A percentile compares a stretch with the other conserved stretches of the same genome.
These are phyloP conservation scores for Fonsecaea multimorphosa DNA, from an alignment of 2,329 filamentous ascomycete species.

Conservation along the genomic window DNA sequence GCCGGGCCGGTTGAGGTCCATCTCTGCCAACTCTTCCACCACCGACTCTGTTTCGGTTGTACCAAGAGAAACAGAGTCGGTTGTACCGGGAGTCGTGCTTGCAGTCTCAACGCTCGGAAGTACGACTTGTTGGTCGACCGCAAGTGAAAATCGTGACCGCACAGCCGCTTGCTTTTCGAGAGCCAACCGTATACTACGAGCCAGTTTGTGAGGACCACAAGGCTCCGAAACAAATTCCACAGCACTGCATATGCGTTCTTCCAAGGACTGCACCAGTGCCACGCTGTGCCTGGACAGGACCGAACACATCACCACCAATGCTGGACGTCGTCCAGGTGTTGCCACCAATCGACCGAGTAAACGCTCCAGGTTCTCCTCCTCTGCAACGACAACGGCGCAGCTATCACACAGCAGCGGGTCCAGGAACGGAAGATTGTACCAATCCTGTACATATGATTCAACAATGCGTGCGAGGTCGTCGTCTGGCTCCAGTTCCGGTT, in stretches of 20 bases:
- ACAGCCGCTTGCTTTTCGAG: conserved; percentile 25
- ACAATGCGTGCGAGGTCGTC: conserved; percentile 14
- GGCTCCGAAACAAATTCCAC: conserved; percentile 32
- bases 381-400: conserved; percentile 25
- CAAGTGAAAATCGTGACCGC: neutral
- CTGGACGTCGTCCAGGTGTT: conserved; percentile 21
- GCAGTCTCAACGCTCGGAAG: neutral
- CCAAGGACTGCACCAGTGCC: conserved; percentile 21
- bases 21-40: conserved; percentile 18
- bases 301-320: conserved; percentile 28
- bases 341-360: conserved; percentile 17
- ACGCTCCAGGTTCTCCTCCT: conserved; percentile 26
- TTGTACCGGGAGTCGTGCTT: neutral
- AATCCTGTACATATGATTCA: conserved; percentile 24
- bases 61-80: too few relatives aligned
- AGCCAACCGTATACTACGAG: conserved; percentile 24
- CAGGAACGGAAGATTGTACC: conserved; percentile 27
- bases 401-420: conserved; percentile 22
- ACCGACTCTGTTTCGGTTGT: conserved; percentile 12
- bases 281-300: conserved; percentile 26
- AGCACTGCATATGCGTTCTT: conserved; percentile 28
- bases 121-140: neutral
- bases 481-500: conserved; percentile 11
- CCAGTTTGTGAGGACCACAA: conserved; percentile 32
- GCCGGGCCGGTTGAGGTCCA: conserved; percentile 30